These are phyloP conservation scores for Lipomyces japonicus DNA, from an alignment of 805 yeast species.

Conservation along the genomic window DNA sequence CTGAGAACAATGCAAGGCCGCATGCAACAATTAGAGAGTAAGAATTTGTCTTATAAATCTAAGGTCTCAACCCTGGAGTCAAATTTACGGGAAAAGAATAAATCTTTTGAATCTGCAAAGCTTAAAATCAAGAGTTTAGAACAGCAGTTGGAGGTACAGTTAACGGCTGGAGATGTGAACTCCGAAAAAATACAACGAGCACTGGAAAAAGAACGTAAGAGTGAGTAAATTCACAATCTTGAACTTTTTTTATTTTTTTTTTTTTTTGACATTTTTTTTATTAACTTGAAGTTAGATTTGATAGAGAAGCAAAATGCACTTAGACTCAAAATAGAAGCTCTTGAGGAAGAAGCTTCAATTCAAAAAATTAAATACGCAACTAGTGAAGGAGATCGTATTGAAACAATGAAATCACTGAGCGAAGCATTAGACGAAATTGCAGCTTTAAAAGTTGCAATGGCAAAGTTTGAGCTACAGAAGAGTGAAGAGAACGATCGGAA, in stretches of 20 bases:
- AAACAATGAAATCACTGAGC: constrained; percentile 9
- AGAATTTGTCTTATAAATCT: constrained; percentile 14
- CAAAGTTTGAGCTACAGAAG: constrained; percentile 3
- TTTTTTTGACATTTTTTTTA: background rate
- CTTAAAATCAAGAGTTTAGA: constrained; percentile 8
- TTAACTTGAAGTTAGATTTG: constrained; percentile 13
- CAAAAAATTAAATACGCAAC: constrained; percentile 5
- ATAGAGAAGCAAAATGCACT: constrained; percentile 11
- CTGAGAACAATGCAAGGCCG: constrained; percentile 21
- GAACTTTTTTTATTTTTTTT: background rate
- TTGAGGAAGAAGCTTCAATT: constrained; percentile 11
- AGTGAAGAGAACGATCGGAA: background rate
- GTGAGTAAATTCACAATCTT: too few species aligned
- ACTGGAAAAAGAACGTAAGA: constrained; percentile 19
- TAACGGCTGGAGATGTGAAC: constrained; percentile 6
- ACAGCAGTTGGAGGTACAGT: constrained; percentile 14
- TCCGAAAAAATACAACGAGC: constrained; percentile 10
- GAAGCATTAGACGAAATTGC: constrained; percentile 8
- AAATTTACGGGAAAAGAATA: background rate
- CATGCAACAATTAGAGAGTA: constrained; percentile 18
- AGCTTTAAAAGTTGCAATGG: constrained; percentile 7
- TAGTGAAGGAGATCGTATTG: constrained; percentile 22
- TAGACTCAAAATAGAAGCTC: constrained; percentile 8
- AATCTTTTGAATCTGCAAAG: constrained; percentile 7
- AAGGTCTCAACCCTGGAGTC: constrained; percentile 10